Base-by-base conservation (phyloP, 1,284 basidiomycete species). In the Tilletia horrida region DNA sequence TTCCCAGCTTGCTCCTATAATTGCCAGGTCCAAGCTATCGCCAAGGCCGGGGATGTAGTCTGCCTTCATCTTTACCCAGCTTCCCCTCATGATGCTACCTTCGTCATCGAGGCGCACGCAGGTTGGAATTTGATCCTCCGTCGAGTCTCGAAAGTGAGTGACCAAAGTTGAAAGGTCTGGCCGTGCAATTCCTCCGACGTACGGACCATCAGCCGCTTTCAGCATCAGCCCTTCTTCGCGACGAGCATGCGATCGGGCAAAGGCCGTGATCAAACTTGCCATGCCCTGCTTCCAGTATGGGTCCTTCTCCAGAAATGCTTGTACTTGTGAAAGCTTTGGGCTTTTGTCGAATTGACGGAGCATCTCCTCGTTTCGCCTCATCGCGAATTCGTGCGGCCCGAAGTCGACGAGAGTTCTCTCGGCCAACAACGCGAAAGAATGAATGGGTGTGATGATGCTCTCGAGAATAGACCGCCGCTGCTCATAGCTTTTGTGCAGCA, bases 31-130 rank as follows among this genome's bases (percentile, higher is more conserved):
- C 11, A 59, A 8, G 3, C 13, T 59, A 35, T 59, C 55, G 27
- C 55, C 55, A 16, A 59, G 55, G 6, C 55, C 55, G 55, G 18
- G 25, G 29, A 59, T 59, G n/a, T 59, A 59, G 35, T 59, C 55
- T 11, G 55, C 55, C 16, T 59, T 59, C 29, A 59, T 25, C 55
- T 59, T 59, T 2, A 59, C 27, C 55, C 55, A 59, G 27, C 27
- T 16, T 7, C 27, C 55, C 13, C 55, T 25, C 13, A n/a, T 13
- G 18, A n/a, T 18, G 29, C 18, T 14, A 14, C 55, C 31, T 14
- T 14, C 55, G 2, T 8, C 18, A 35, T 18, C 29, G 55, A 14
- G 2, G 4, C 31, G 27, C 13, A 31, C 11, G 1, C 13, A 3
- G 27, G 35, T 3, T 31, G 14, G 29, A 14, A 29, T 14, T 0